phyloP scores from a whole-genome alignment of 2,329 filamentous ascomycete species.

The Zymoseptoria ardabiliae region DNA sequence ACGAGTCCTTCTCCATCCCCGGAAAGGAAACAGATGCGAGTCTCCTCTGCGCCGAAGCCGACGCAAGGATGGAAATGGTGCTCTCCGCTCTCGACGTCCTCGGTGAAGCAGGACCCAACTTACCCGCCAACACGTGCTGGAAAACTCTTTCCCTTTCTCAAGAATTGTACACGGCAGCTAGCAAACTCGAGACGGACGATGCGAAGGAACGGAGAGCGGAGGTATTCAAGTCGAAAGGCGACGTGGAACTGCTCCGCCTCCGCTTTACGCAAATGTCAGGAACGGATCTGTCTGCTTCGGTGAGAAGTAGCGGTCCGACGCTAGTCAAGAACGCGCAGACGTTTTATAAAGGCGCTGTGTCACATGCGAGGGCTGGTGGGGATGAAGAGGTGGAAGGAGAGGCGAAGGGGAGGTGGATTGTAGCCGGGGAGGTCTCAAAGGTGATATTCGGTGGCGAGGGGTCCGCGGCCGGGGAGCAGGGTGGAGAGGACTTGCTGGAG shows the following conservation, averaged over 20 bases:
- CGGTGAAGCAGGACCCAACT: constrained; percentile 9
- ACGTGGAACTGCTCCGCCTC: constrained; percentile 49
- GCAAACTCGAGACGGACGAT: constrained; percentile 39
- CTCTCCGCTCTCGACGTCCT: constrained; percentile 24
- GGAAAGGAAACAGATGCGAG: constrained; percentile 48
- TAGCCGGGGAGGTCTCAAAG: constrained; percentile 35
- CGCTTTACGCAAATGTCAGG: constrained; percentile 36
- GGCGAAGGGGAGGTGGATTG: constrained; percentile 28
- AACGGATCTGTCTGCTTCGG: constrained; percentile 34
- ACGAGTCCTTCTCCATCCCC: constrained; percentile 26
- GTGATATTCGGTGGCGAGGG: constrained; percentile 35
- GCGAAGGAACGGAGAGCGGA: constrained; percentile 38
- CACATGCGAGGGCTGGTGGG: constrained; percentile 19
- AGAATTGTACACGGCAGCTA: constrained; percentile 43
- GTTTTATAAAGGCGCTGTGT: constrained; percentile 48
- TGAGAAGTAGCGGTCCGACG: constrained; percentile 38
- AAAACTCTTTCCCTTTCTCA: constrained; percentile 46
- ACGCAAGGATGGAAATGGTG: constrained; percentile 23
- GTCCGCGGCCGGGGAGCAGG: constrained; percentile 19
- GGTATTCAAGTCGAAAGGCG: constrained; percentile 49
- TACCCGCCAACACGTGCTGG: constrained; percentile 39
- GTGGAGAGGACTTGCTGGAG: constrained; percentile 34
- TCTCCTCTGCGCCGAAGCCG: constrained; percentile 36
- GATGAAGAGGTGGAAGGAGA: constrained; percentile 34
- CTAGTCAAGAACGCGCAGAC: constrained; percentile 51